These are phyloP conservation scores for Balakata baccata DNA, from an alignment of 345 rosid species.

Conservation along the genomic window DNA sequence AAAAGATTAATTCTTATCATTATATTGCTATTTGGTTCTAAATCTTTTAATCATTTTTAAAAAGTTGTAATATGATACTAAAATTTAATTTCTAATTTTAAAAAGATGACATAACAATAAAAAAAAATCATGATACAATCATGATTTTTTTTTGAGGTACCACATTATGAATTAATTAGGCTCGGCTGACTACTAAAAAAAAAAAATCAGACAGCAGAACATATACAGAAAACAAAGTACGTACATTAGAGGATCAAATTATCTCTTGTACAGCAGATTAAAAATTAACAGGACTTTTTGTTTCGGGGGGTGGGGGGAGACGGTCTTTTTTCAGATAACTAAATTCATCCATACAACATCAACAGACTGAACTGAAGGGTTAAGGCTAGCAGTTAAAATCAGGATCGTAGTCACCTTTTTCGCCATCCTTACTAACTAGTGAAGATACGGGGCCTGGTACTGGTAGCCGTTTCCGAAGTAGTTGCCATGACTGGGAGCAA, in stretches of 20 bases:
- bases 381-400: conserved; percentile 68
- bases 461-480: conserved; percentile 91
- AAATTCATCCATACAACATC: conserved; percentile 63
- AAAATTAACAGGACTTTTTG: conserved; percentile 36
- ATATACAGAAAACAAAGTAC: conserved; percentile 47
- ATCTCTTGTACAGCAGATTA: conserved; percentile 49
- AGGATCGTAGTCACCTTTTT: conserved; percentile 52
- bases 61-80: too few relatives aligned
- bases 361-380: conserved; percentile 41
- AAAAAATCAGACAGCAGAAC: not conserved
- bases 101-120: too few relatives aligned
- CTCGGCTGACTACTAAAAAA: too few relatives aligned
- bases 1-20: too few relatives aligned
- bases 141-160: too few relatives aligned
- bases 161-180: too few relatives aligned
- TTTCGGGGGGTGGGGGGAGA: not conserved
- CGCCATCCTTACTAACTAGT: conserved; percentile 46
- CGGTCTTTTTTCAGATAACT: conserved; percentile 36
- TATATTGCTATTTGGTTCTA: too few relatives aligned
- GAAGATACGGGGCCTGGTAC: conserved; percentile 80
- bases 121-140: too few relatives aligned
- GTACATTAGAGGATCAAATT: conserved; percentile 52
- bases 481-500: conserved; percentile 75
- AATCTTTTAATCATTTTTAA: too few relatives aligned
- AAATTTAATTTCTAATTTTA: too few relatives aligned